These are phyloP conservation scores for Carex myosuroides DNA, from an alignment of 176 grass and related monocot genomes.

Conservation along the genomic window DNA sequence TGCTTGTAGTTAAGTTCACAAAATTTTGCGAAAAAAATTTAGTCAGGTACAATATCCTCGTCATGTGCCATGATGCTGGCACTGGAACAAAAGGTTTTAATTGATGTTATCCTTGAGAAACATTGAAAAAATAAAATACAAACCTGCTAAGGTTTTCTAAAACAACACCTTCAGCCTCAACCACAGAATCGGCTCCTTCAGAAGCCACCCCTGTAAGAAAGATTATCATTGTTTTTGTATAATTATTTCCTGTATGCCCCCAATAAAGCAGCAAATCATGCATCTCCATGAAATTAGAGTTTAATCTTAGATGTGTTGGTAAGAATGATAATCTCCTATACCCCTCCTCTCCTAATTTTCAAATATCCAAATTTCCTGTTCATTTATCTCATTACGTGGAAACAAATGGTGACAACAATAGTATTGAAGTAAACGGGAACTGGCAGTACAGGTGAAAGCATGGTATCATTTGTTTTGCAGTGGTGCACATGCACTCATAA, in stretches of 20 bases:
- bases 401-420: not conserved
- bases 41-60: not conserved
- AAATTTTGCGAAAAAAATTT: not conserved
- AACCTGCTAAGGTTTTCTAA: slow-evolving; percentile 93
- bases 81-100: not conserved
- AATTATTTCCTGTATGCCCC: slow-evolving; percentile 2
- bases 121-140: not conserved
- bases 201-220: slow-evolving; percentile 59
- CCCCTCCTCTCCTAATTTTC: not conserved
- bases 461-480: not conserved
- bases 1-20: not conserved
- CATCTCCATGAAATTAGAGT: not conserved
- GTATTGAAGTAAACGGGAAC: not conserved
- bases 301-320: not conserved
- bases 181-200: slow-evolving; percentile 68
- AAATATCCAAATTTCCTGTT: not conserved
- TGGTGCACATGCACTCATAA: not conserved
- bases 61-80: not conserved
- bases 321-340: not conserved
- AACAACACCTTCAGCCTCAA: slow-evolving; percentile 69
- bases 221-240: slow-evolving; percentile 21
- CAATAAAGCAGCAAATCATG: not conserved
- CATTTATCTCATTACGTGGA: not conserved
- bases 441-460: not conserved
- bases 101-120: not conserved